Evolutionary conservation across 768 basidiomycete genomes (phyloP).

Genomic region (Boletus subparvulus): DNA sequence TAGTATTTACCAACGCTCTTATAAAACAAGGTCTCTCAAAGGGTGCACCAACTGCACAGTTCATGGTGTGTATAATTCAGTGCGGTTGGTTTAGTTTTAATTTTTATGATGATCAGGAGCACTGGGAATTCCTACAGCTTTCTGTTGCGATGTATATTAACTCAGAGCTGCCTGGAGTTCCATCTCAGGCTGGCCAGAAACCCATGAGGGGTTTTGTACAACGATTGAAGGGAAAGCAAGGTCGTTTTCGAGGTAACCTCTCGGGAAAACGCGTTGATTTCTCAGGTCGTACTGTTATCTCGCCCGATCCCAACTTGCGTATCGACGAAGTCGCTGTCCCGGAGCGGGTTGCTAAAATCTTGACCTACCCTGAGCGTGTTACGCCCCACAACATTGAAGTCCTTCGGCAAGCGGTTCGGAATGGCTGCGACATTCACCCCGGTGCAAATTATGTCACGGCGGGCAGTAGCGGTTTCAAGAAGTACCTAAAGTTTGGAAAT

Average conservation of each 20-base stretch:
- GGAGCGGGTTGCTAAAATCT: slow-evolving; percentile 88
- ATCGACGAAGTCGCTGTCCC: slow-evolving; percentile 99
- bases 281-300: slow-evolving; percentile 97
- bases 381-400: slow-evolving; percentile 84
- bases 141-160: slow-evolving; percentile 98
- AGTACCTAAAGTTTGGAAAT: slow-evolving; percentile 87
- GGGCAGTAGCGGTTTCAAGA: slow-evolving; percentile 77
- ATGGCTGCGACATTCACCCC: slow-evolving; percentile 88
- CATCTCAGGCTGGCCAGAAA: slow-evolving; percentile 82
- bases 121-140: slow-evolving; percentile 97
- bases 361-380: slow-evolving; percentile 96
- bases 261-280: slow-evolving; percentile 99
- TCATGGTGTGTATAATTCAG: slow-evolving; percentile 59
- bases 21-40: slow-evolving; percentile 88
- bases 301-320: slow-evolving; percentile 96
- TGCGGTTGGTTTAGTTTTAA: slow-evolving; percentile 1
- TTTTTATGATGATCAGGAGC: slow-evolving; percentile 55
- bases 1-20: slow-evolving; percentile 89
- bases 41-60: slow-evolving; percentile 83
- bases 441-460: slow-evolving; percentile 93
- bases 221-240: slow-evolving; percentile 97
- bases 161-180: slow-evolving; percentile 92
- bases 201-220: slow-evolving; percentile 98
- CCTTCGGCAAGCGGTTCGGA: slow-evolving; percentile 74
- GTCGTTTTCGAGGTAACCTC: slow-evolving; percentile 96